Base-by-base conservation (phyloP, 768 basidiomycete species). In the Suillus sp. region DNA sequence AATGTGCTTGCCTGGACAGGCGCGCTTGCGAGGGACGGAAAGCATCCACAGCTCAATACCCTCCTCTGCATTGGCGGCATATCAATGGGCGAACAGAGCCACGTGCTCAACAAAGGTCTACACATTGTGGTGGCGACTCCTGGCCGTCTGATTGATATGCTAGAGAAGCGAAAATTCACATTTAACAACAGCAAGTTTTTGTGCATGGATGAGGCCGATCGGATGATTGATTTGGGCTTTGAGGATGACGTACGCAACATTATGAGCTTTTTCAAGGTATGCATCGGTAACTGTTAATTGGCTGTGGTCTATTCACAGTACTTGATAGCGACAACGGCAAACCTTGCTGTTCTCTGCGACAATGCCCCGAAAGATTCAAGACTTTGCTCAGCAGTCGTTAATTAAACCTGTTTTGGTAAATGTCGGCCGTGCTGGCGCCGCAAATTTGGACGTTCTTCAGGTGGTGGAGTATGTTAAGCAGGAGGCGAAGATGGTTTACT, bases 401-500 rank as follows among this genome's bases (percentile, higher is more conserved):
- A 92, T 98, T 67, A 87, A 89, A 68, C 97, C 97, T 1, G 84
- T 99, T 16, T 81, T 99, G 35, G 95, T 99, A 67, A 99, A 99
- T 74, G 96, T 99, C 50, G 96, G 97, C 27, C 91, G 97, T 71
- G 96, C 97, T 8, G 97, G 97, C 71, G 97, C 97, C 25, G 97
- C 97, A 47, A 96, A 96, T 75, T 77, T 99, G 74, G 96, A 99
- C 72, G 95, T 99, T 2, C 82, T 99, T 34, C 95, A 95, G 72
- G 92, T 98, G 35, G 93, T 99, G 25, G 97, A 99, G 78, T 99
- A 97, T 69, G 97, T 99, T 69, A 99, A 99, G 78, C 95, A 97
- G 73, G 97, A 99, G 77, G 97, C 97, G 0, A 99, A 99, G 78
- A 99, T 99, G 97, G 96, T 99, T 1, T 99, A 99, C 75, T 84